These are phyloP conservation scores for Aspergillus aculeatinus DNA, from an alignment of 2,329 filamentous ascomycete species.

Conservation along the genomic window DNA sequence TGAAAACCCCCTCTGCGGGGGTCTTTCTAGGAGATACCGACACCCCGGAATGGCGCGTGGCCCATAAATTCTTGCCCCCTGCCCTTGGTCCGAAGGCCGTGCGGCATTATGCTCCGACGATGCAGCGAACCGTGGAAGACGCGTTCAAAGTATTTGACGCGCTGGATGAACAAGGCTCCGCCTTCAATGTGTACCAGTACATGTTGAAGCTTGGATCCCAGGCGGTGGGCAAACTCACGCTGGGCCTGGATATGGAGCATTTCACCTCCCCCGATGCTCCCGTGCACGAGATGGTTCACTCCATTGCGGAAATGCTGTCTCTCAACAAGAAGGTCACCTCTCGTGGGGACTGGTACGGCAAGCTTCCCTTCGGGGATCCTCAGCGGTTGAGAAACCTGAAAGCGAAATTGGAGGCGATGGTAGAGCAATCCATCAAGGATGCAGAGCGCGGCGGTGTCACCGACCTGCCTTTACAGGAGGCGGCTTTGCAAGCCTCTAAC, in stretches of 20 bases:
- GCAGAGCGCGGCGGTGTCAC: constrained; percentile 24
- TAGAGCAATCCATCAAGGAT: constrained; percentile 23
- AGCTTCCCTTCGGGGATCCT: constrained; percentile 59
- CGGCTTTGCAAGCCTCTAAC: constrained; percentile 41
- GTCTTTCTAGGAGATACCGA: constrained; percentile 38
- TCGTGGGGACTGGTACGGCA: constrained; percentile 56
- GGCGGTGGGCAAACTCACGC: constrained; percentile 45
- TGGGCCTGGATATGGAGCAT: constrained; percentile 49
- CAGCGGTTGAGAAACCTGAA: constrained; percentile 36
- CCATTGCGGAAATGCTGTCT: constrained; percentile 52
- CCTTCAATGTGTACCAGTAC: constrained; percentile 52
- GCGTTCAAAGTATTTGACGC: constrained; percentile 50
- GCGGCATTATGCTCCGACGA: constrained; percentile 59
- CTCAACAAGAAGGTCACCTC: constrained; percentile 61
- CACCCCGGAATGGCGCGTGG: constrained; percentile 37
- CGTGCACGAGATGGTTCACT: constrained; percentile 52
- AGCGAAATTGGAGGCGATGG: constrained; percentile 21
- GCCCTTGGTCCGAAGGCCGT: constrained; percentile 61
- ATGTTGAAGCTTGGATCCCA: constrained; percentile 51
- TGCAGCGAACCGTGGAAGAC: constrained; percentile 56
- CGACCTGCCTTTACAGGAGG: constrained; percentile 41
- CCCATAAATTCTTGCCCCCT: constrained; percentile 63
- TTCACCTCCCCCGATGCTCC: constrained; percentile 47
- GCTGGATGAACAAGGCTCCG: constrained; percentile 48
- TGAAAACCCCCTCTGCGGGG: constrained; percentile 30